Evolutionary conservation across 176 grass and related monocot genomes (phyloP).

Genomic region (Phyllostachys edulis): DNA sequence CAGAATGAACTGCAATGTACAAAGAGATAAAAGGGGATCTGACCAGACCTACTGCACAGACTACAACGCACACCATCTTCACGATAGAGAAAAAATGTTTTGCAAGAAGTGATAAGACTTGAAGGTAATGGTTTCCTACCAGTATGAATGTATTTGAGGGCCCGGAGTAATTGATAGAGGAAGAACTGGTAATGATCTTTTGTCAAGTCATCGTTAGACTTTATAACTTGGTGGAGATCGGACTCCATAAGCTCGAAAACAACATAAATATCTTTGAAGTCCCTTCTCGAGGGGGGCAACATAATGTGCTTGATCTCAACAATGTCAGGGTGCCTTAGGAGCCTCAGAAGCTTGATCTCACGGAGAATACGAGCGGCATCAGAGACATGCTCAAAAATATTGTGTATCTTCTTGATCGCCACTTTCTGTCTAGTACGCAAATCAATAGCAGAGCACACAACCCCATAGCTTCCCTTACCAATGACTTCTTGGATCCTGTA

Average conservation of each 20-base stretch:
- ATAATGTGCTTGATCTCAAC: constrained; percentile 99
- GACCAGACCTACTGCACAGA: background rate
- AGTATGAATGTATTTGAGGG: constrained; percentile 97
- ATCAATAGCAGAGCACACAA: constrained; percentile 93
- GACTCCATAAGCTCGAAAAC: constrained; percentile 99
- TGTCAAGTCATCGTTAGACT: constrained; percentile 90
- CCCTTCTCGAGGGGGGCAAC: constrained; percentile 82
- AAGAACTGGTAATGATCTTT: constrained; percentile 99
- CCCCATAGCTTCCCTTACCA: constrained; percentile 96
- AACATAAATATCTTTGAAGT: constrained; percentile 96
- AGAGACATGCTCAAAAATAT: constrained; percentile 92
- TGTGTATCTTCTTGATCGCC: constrained; percentile 97
- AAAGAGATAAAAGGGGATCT: constrained; percentile 13
- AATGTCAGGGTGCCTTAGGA: constrained; percentile 86
- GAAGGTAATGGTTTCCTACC: constrained; percentile 37
- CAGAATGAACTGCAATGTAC: background rate
- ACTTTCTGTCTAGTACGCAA: constrained; percentile 80
- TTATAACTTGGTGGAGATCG: constrained; percentile 97
- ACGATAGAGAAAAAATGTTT: background rate
- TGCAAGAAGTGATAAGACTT: background rate
- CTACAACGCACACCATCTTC: background rate
- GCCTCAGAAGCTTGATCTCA: constrained; percentile 90
- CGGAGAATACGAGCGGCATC: constrained; percentile 89
- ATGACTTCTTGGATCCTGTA: constrained; percentile 98
- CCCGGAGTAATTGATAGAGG: constrained; percentile 89